These are phyloP conservation scores for Antitrichia curtipendula DNA, from an alignment of 225 moss, liverwort and hornwort genomes.

Conservation along the genomic window DNA sequence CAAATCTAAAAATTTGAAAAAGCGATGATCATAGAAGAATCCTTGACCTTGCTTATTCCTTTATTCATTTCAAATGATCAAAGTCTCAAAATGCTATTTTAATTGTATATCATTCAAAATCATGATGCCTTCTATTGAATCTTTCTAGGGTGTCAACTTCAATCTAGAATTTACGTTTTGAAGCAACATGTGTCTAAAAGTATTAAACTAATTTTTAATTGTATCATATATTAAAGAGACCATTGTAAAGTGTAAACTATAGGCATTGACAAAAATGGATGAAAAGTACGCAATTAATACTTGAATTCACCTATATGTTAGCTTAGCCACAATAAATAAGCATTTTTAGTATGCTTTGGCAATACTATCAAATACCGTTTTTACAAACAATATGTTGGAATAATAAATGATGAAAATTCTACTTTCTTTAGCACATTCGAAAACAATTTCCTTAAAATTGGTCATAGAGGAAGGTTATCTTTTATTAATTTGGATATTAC, in stretches of 20 bases:
- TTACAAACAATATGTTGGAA: not conserved
- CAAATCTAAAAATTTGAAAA: not conserved
- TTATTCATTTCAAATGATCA: not conserved
- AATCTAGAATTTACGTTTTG: not conserved
- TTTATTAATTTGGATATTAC: not conserved
- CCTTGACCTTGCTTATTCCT: not conserved
- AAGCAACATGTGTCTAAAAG: not conserved
- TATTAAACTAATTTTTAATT: not conserved
- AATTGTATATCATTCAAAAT: not conserved
- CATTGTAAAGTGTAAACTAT: not conserved
- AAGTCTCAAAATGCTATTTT: not conserved
- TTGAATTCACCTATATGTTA: not conserved
- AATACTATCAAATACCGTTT: not conserved
- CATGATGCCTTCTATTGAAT: not conserved
- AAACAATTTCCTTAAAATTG: not conserved
- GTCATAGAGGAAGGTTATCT: fast-evolving
- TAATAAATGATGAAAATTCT: not conserved
- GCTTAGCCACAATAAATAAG: not conserved
- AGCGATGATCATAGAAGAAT: not conserved
- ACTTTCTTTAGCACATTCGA: fast-evolving
- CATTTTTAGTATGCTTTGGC: not conserved
- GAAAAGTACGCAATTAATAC: not conserved
- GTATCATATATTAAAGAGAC: not conserved
- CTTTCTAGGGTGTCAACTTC: not conserved
- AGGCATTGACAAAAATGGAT: not conserved